These are phyloP conservation scores for Paecilomyces fulvus DNA, from an alignment of 2,329 filamentous ascomycete genomes.

Conservation along the genomic window DNA sequence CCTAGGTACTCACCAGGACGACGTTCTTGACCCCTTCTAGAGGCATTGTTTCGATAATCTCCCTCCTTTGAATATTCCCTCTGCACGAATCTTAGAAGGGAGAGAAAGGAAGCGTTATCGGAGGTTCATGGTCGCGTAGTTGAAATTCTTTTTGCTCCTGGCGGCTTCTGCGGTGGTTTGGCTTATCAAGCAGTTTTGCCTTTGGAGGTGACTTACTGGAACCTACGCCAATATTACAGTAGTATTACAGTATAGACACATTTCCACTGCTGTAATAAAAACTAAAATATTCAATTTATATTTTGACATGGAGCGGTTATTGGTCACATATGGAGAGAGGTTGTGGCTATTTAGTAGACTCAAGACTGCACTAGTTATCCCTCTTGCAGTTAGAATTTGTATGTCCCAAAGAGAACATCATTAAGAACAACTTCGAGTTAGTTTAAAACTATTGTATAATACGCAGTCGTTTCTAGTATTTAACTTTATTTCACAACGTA, in stretches of 20 bases:
- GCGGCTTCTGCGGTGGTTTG: neutral
- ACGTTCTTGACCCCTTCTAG: conserved; percentile 37
- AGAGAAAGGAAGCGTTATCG: neutral
- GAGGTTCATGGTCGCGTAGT: conserved; percentile 25
- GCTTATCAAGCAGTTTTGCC: neutral
- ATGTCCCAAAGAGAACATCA: too few relatives aligned
- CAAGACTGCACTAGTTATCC: too few relatives aligned
- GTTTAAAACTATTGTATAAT: too few relatives aligned
- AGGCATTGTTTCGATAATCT: conserved; percentile 23
- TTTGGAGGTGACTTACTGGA: neutral
- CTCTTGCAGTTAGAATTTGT: too few relatives aligned
- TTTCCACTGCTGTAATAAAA: too few relatives aligned
- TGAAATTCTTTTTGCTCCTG: conserved; percentile 21
- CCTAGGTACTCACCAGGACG: conserved; percentile 28
- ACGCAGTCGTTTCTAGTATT: too few relatives aligned
- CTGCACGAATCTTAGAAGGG: neutral
- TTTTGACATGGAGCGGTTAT: too few relatives aligned
- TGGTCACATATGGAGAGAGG: too few relatives aligned
- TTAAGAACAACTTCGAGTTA: too few relatives aligned
- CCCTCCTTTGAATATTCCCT: neutral
- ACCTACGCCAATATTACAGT: neutral
- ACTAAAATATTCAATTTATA: too few relatives aligned
- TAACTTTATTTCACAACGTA: neutral
- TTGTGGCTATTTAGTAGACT: too few relatives aligned
- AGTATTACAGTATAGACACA: too few relatives aligned